These are phyloP conservation scores for Tricholoma sp. DNA, from an alignment of 768 basidiomycete genomes.

Conservation along the genomic window DNA sequence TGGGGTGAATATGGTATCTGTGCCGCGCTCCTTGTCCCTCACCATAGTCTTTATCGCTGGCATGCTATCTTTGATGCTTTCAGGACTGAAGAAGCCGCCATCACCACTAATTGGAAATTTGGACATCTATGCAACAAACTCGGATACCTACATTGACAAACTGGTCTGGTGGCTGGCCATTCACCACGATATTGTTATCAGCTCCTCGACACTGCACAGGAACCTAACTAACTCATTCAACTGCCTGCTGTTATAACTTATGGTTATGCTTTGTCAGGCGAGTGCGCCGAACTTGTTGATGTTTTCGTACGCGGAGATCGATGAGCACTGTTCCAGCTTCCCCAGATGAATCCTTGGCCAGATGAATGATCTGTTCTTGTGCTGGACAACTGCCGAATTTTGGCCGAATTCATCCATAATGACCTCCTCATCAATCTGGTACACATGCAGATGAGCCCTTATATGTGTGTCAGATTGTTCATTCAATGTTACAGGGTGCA, in stretches of 20 bases:
- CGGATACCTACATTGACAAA: not conserved
- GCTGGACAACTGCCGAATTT: slow-evolving; percentile 25
- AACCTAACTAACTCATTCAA: slow-evolving; percentile 14
- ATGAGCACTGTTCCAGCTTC: slow-evolving; percentile 18
- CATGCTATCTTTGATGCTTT: slow-evolving; percentile 13
- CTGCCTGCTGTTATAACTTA: slow-evolving; percentile 16
- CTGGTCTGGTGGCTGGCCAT: not conserved
- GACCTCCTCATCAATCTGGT: too few species aligned
- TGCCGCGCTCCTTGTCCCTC: slow-evolving; percentile 17
- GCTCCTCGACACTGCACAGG: not conserved
- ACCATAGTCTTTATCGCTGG: slow-evolving; percentile 21
- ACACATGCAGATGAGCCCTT: slow-evolving; percentile 13
- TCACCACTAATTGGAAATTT: slow-evolving; percentile 10
- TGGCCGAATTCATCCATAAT: too few species aligned
- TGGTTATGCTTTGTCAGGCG: slow-evolving; percentile 19
- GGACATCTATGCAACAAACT: not conserved
- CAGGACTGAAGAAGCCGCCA: slow-evolving; percentile 10
- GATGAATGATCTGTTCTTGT: slow-evolving; percentile 17
- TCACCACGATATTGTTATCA: not conserved
- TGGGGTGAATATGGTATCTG: slow-evolving; percentile 17
- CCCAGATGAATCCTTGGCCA: slow-evolving; percentile 22
- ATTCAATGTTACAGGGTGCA: slow-evolving; percentile 1
- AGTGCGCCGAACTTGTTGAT: slow-evolving; percentile 13
- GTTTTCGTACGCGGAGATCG: slow-evolving; percentile 19
- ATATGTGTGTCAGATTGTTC: slow-evolving; percentile 3